These are phyloP conservation scores for Apiotrichum gamsii DNA, from an alignment of 1,284 basidiomycete species.

Conservation along the genomic window DNA sequence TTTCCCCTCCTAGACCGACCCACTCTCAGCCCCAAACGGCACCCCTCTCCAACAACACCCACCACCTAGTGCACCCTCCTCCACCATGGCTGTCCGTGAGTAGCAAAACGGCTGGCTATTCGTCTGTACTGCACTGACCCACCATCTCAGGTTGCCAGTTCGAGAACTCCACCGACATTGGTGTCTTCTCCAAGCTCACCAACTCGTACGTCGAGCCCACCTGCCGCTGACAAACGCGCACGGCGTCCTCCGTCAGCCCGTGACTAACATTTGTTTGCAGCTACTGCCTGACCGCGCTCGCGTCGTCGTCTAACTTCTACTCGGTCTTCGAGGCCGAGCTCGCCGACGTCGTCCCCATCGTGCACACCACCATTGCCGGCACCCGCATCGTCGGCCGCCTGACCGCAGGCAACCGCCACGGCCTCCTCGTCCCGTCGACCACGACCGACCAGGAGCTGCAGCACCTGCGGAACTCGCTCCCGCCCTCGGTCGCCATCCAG, in stretches of 20 bases:
- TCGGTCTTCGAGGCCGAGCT: slow-evolving; percentile 94
- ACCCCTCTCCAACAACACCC: neutral
- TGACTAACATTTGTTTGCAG: slow-evolving; percentile 43
- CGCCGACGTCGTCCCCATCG: slow-evolving; percentile 88
- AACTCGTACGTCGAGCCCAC: slow-evolving; percentile 65
- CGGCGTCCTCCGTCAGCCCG: neutral
- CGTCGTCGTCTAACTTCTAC: slow-evolving; percentile 97
- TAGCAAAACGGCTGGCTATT: slow-evolving; percentile 12
- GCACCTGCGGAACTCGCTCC: slow-evolving; percentile 93
- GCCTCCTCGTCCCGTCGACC: slow-evolving; percentile 88
- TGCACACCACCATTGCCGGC: slow-evolving; percentile 93
- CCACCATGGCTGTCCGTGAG: slow-evolving; percentile 52
- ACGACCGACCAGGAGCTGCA: slow-evolving; percentile 98
- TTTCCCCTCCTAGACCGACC: neutral
- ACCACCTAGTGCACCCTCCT: neutral
- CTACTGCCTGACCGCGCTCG: slow-evolving; percentile 86
- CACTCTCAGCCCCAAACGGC: neutral
- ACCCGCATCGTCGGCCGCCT: slow-evolving; percentile 90
- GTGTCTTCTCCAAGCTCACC: slow-evolving; percentile 89
- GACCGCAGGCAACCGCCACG: slow-evolving; percentile 92
- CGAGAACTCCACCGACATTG: slow-evolving; percentile 95
- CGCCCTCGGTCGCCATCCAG: slow-evolving; percentile 85
- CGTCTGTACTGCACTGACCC: neutral
- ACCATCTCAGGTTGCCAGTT: slow-evolving; percentile 69
- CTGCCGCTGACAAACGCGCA: too few relatives aligned